These are phyloP conservation scores for Rhodamnia rubescens DNA, from an alignment of 345 rosid genomes.

Conservation along the genomic window DNA sequence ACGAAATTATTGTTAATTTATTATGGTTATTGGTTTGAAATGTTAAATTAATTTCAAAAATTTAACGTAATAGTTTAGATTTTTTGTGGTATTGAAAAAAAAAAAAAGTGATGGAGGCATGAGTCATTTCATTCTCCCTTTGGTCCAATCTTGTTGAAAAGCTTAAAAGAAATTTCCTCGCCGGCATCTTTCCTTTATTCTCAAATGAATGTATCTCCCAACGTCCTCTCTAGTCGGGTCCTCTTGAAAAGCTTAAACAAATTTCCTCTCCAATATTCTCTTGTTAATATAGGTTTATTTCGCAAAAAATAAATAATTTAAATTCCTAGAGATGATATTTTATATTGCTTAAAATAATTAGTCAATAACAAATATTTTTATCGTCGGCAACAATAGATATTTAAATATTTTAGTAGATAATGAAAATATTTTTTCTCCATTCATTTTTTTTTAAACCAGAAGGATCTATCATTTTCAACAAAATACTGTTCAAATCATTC, in stretches of 20 bases:
- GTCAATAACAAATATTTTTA: no score
- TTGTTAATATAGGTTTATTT: neutral
- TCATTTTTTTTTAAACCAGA: neutral
- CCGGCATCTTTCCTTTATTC: neutral
- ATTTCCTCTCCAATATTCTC: neutral
- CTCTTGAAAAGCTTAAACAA: neutral
- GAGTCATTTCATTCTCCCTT: neutral
- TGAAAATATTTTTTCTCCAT: no score
- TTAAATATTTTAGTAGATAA: no score
- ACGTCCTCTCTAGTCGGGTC: neutral
- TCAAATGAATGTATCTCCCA: neutral
- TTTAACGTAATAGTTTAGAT: no score
- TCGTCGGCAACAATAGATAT: no score
- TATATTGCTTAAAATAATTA: no score
- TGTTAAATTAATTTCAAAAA: no score
- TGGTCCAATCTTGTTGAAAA: neutral
- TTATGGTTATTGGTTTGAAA: no score
- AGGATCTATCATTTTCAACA: no score
- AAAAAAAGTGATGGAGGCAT: neutral
- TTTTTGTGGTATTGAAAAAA: no score
- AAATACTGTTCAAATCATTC: no score
- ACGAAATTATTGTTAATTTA: no score
- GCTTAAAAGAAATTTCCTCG: neutral
- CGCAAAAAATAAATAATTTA: accelerated
- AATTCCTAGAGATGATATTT: neutral